A percentile compares a stretch with the other conserved stretches of the same genome.
Evolutionary conservation across 768 basidiomycete genomes (phyloP).

Genomic region (Termitomyces titanicus): DNA sequence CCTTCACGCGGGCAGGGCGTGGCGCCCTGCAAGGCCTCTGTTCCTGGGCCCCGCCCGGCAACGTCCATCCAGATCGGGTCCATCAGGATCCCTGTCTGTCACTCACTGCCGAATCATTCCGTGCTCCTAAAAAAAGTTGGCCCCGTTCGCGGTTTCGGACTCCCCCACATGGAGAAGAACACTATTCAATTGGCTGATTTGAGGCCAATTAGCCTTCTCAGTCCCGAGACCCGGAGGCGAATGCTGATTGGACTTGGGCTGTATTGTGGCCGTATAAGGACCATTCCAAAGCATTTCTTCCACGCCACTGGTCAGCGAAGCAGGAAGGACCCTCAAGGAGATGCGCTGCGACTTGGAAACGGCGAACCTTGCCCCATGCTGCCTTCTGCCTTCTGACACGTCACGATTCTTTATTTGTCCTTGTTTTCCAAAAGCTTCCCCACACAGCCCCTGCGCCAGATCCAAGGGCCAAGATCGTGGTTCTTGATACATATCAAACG

Average conservation of each 20-base stretch:
- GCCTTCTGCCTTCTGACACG: constrained; percentile 1
- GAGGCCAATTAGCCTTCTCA: neutral
- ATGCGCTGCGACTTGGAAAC: neutral
- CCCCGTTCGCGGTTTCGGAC: neutral
- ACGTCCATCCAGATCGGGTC: constrained; percentile 7
- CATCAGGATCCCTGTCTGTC: constrained; percentile 1
- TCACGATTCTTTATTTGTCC: neutral
- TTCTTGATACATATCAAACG: neutral
- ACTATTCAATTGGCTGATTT: too few species aligned
- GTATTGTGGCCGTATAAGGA: neutral
- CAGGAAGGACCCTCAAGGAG: neutral
- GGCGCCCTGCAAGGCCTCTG: constrained; percentile 5
- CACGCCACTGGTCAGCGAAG: neutral
- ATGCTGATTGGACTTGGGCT: neutral
- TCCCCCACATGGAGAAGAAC: neutral
- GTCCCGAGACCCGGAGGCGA: neutral
- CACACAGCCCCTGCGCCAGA: constrained; percentile 4
- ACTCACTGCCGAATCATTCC: neutral
- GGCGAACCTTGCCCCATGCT: neutral
- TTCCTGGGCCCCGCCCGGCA: constrained; percentile 8
- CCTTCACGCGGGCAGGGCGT: neutral
- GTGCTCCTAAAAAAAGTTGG: neutral
- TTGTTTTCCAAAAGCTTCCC: constrained; percentile 2
- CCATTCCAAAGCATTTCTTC: neutral
- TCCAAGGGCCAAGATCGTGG: neutral